Evolutionary conservation across 225 moss, liverwort and hornwort species (phyloP).

Genomic region (Neckera pumila): DNA sequence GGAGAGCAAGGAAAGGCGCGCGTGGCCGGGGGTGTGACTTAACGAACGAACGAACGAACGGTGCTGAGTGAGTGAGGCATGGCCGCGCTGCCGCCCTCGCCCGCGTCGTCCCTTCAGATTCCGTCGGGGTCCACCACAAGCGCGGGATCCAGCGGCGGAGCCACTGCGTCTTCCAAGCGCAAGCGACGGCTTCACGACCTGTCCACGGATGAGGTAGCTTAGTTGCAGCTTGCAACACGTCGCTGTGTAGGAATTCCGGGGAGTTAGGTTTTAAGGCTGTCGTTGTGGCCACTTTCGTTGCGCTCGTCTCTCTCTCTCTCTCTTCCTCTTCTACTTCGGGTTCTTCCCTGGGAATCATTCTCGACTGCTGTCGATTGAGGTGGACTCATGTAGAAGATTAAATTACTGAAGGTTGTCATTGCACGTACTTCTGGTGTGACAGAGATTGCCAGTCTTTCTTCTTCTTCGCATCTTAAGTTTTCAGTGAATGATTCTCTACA

Average conservation of each 20-base stretch:
- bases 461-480: not conserved
- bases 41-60: constrained; percentile 4
- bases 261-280: not conserved
- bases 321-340: not conserved
- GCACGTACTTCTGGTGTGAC: not conserved
- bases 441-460: not conserved
- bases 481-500: not conserved
- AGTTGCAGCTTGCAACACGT: not conserved
- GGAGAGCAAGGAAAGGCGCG: not conserved
- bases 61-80: constrained; percentile 25
- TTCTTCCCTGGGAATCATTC: not conserved
- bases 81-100: constrained; percentile 53
- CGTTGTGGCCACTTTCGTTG: not conserved
- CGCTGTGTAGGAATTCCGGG: not conserved
- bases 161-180: constrained; percentile 57
- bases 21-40: not conserved
- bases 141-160: constrained; percentile 57
- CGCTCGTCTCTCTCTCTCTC: not conserved
- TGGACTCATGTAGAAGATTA: not conserved
- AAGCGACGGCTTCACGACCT: constrained; percentile 64
- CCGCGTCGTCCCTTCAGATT: constrained; percentile 49
- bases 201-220: constrained; percentile 39
- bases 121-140: constrained; percentile 67
- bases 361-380: not conserved
- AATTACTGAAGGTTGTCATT: not conserved